These are phyloP conservation scores for Alternaria metachromatica DNA, from an alignment of 2,329 filamentous ascomycete species.

Conservation along the genomic window DNA sequence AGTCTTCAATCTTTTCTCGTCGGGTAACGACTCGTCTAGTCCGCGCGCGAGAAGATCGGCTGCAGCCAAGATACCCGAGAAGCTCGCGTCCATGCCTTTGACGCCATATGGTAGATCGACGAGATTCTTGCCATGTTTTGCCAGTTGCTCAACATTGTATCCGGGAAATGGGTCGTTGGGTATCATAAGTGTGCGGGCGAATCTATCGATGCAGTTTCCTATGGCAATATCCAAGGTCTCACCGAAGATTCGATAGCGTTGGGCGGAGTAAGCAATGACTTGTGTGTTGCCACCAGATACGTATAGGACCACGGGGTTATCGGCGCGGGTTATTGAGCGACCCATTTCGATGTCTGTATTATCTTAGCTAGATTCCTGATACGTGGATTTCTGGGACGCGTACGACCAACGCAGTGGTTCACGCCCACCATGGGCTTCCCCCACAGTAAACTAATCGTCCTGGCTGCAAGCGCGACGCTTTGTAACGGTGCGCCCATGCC, in stretches of 20 bases:
- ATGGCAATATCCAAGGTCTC: conserved; percentile 98
- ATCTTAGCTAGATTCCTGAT: neutral
- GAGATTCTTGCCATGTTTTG: conserved; percentile 73
- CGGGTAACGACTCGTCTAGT: conserved; percentile 54
- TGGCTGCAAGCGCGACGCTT: conserved; percentile 82
- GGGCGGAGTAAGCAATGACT: conserved; percentile 94
- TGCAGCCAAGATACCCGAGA: conserved; percentile 86
- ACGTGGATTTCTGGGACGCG: conserved; percentile 19
- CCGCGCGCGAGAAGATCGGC: conserved; percentile 80
- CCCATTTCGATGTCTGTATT: conserved; percentile 90
- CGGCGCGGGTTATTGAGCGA: conserved; percentile 84
- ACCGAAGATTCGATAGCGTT: conserved; percentile 95
- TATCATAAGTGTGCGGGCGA: conserved; percentile 88
- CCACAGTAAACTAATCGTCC: conserved; percentile 85
- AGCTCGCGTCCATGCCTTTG: conserved; percentile 98
- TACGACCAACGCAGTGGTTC: conserved; percentile 93
- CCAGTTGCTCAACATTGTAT: conserved; percentile 97
- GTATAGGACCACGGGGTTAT: conserved; percentile 93
- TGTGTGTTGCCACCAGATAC: conserved; percentile 97
- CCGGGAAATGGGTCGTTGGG: conserved; percentile 96
- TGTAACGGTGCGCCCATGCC: conserved; percentile 96
- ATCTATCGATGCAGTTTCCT: conserved; percentile 95
- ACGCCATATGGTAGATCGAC: conserved; percentile 94
- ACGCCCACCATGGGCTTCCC: conserved; percentile 87
- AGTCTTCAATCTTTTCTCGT: conserved; percentile 51